phyloP scores from a whole-genome alignment of 495 filamentous ascomycete genomes.

The Aspergillus kassunensis region DNA sequence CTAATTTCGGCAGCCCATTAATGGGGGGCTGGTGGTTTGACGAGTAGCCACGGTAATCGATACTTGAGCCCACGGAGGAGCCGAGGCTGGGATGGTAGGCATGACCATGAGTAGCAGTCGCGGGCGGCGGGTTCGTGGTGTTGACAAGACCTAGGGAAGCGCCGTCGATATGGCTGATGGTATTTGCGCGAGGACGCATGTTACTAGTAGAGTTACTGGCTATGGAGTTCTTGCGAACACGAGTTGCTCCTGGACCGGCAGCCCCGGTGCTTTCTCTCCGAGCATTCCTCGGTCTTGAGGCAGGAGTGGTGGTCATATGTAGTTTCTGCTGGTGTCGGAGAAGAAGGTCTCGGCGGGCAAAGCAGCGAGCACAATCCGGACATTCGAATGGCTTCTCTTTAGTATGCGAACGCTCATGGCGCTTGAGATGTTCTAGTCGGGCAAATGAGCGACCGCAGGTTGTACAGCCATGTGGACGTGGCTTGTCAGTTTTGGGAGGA shows the following conservation, averaged over 20 bases:
- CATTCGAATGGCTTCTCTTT: constrained; percentile 99
- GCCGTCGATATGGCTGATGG: constrained; percentile 90
- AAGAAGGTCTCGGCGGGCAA: constrained; percentile 88
- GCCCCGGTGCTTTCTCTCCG: constrained; percentile 78
- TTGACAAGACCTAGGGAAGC: constrained; percentile 69
- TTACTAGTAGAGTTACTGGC: constrained; percentile 58
- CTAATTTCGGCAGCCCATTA: constrained; percentile 74
- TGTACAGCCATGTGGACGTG: constrained; percentile 87
- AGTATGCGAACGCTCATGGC: constrained; percentile 96
- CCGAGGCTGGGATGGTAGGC: constrained; percentile 64
- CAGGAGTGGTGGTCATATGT: constrained; percentile 91
- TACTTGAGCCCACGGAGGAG: constrained; percentile 59
- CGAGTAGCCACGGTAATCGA: constrained; percentile 70
- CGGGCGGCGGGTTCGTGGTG: constrained; percentile 54
- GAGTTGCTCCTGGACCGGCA: constrained; percentile 60
- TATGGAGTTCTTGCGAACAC: constrained; percentile 89
- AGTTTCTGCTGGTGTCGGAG: constrained; percentile 98
- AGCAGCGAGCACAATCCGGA: constrained; percentile 91
- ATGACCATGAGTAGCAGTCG: constrained; percentile 43
- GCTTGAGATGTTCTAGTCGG: constrained; percentile 92
- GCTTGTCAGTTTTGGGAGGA: constrained; percentile 94
- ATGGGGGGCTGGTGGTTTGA: constrained; percentile 50
- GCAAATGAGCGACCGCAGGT: constrained; percentile 94
- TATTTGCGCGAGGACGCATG: constrained; percentile 92
- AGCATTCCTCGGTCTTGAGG: constrained; percentile 78